Evolutionary conservation across 495 filamentous ascomycete species (phyloP).

Genomic region (Penicillium arizonense): DNA sequence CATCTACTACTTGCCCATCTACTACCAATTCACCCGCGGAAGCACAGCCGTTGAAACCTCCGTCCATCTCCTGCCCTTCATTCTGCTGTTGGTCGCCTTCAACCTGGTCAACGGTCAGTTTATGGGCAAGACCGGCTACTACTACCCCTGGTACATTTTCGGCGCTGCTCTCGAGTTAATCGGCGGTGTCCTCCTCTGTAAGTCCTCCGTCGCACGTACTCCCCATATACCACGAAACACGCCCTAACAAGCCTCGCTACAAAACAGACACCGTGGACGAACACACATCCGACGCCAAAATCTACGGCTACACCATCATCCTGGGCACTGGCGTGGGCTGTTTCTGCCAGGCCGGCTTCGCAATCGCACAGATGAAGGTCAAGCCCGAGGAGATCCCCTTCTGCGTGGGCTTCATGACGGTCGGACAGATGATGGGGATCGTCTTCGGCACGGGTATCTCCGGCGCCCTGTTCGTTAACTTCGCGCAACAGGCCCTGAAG

Average conservation of each 20-base stretch:
- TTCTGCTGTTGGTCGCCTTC: conserved; percentile 47
- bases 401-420: too few relatives aligned
- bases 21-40: conserved; percentile 56
- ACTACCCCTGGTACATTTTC: conserved; percentile 58
- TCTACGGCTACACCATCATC: conserved; percentile 10
- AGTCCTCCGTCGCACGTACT: not conserved
- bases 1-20: conserved; percentile 48
- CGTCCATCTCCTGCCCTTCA: conserved; percentile 58
- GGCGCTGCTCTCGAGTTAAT: conserved; percentile 46
- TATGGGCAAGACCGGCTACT: conserved; percentile 50
- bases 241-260: not conserved
- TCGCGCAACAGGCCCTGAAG: not conserved
- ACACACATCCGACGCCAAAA: not conserved
- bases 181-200: conserved; percentile 53
- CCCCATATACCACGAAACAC: not conserved
- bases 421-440: not conserved
- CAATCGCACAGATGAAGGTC: not conserved
- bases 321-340: too few relatives aligned
- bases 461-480: not conserved
- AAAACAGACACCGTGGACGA: conserved; percentile 11
- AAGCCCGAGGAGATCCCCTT: not conserved
- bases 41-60: conserved; percentile 50
- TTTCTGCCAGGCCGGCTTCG: too few relatives aligned
- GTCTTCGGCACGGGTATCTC: not conserved
- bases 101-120: conserved; percentile 49